Percentiles rank a stretch among this genome's conserved stretches.
phyloP scores from a whole-genome alignment of 2,329 filamentous ascomycete genomes.

The Tolypocladium cylindrosporum region DNA sequence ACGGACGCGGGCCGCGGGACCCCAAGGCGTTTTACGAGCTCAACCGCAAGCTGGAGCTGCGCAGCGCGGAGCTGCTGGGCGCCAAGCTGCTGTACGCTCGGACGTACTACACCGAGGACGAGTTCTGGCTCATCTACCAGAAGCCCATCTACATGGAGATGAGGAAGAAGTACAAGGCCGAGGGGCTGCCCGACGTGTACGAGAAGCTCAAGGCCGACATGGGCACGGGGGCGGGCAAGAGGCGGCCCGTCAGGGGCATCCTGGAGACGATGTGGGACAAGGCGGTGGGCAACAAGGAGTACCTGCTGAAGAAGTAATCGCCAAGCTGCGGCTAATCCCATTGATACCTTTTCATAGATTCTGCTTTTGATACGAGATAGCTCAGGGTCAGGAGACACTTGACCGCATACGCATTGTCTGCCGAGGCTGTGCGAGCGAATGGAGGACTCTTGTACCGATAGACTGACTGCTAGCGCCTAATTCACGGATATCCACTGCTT shows the following conservation, averaged over 20 bases:
- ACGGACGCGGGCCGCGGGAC: conserved; percentile 26
- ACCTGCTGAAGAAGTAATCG: conserved; percentile 14
- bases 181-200: conserved; percentile 36
- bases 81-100: conserved; percentile 48
- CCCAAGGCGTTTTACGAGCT: conserved; percentile 30
- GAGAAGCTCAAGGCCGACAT: conserved; percentile 39
- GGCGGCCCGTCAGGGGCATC: conserved; percentile 14
- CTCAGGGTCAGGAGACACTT: no score
- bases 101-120: conserved; percentile 40
- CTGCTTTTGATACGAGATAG: background rate
- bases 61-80: conserved; percentile 36
- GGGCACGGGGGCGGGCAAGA: conserved; percentile 13
- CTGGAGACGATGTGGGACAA: conserved; percentile 20
- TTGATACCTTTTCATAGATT: background rate
- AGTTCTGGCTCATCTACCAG: conserved; percentile 45
- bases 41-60: conserved; percentile 39
- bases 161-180: conserved; percentile 37
- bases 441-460: no score
- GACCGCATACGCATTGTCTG: no score
- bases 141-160: conserved; percentile 35
- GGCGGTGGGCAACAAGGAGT: conserved; percentile 16
- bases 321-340: no score
- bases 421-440: no score
- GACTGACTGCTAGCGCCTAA: no score
- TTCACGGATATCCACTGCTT: no score